Percentiles rank a stretch among this genome's conserved stretches.
Conservation (phyloP, 768 basidiomycete species). For the Naganishia vishniacii region DNA sequence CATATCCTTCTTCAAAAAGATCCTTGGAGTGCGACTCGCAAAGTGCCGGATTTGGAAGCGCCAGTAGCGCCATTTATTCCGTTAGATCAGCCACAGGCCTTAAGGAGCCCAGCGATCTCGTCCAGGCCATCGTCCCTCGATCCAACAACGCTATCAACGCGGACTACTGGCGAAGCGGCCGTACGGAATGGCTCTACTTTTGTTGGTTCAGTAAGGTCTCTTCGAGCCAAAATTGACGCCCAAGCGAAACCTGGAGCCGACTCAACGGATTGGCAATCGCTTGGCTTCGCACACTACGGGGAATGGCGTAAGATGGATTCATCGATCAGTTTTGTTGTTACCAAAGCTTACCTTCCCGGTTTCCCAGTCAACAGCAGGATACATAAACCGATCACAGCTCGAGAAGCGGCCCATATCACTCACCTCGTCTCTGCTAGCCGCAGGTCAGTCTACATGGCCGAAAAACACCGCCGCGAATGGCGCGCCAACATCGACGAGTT, state of each 20-base stretch:
- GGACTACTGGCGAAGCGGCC: no score
- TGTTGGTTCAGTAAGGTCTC: no score
- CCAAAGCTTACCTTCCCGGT: no score
- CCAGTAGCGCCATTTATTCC: no score
- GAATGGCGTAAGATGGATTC: slow-evolving; percentile 3
- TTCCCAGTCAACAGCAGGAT: background rate
- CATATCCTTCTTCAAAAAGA: background rate
- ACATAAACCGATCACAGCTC: background rate
- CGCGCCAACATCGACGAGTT: background rate
- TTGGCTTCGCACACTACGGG: background rate
- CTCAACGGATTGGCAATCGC: background rate
- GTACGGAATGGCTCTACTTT: no score
- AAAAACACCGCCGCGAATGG: background rate
- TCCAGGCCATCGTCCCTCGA: no score
- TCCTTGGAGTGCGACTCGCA: background rate
- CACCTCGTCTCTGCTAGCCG: background rate
- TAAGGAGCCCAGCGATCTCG: no score
- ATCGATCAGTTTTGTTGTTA: no score
- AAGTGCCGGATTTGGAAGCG: no score
- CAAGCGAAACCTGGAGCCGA: background rate
- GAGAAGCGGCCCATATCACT: slow-evolving; percentile 1
- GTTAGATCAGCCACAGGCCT: no score
- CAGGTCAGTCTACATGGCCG: background rate
- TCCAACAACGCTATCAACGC: no score
- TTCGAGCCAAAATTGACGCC: slow-evolving; percentile 2